These are phyloP conservation scores for Flaveria bidentis DNA, from an alignment of 129 eudicot genomes.

Conservation along the genomic window DNA sequence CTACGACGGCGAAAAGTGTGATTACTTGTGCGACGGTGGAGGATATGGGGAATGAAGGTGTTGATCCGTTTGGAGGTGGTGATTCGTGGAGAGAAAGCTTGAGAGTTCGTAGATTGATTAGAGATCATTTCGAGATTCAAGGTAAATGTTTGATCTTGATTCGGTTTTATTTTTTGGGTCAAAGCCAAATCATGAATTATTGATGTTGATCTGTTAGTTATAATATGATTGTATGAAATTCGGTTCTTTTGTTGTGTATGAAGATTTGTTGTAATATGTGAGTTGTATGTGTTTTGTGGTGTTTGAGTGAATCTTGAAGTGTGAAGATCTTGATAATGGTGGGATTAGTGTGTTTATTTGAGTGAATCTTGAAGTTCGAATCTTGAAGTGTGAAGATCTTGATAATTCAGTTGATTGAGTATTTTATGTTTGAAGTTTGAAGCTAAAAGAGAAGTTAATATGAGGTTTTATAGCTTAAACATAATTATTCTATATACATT, in stretches of 20 bases:
- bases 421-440: too few species aligned
- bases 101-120: conserved; percentile 44
- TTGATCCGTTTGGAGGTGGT: conserved; percentile 28
- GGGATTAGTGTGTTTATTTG: not conserved
- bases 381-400: not conserved
- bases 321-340: not conserved
- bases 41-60: conserved; percentile 47
- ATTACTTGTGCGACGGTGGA: conserved; percentile 48
- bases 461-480: not conserved
- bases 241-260: not conserved
- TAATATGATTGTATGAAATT: not conserved
- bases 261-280: not conserved
- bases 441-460: too few species aligned
- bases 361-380: not conserved
- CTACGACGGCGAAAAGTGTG: conserved; percentile 2
- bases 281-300: not conserved
- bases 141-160: conserved; percentile 25
- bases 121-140: conserved; percentile 41
- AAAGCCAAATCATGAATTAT: not conserved
- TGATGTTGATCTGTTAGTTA: not conserved
- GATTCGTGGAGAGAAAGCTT: conserved; percentile 43
- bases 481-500: too few species aligned
- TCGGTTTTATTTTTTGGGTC: not conserved
- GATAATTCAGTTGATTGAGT: not conserved
- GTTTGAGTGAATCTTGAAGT: conserved; percentile 7